Conservation (phyloP, 225 moss, liverwort and hornwort species). For the Physcomitrium patens region DNA sequence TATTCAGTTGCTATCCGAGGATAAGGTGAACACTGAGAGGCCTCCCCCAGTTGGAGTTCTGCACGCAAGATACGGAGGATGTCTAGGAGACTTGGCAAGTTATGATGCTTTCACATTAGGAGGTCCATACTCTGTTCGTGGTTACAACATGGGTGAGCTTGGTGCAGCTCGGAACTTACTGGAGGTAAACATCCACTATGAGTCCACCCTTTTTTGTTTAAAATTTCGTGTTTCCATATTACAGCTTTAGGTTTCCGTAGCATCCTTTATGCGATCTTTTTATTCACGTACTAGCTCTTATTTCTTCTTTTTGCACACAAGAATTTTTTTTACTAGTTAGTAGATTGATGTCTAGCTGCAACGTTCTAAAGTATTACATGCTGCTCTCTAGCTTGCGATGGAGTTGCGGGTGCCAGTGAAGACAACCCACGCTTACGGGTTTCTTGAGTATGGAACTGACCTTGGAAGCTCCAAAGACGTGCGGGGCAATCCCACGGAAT, state of each 20-base stretch:
- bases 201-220: not conserved
- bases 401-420: constrained; percentile 75
- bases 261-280: not conserved
- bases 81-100: constrained; percentile 86
- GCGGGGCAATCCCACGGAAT: constrained; percentile 88
- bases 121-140: constrained; percentile 87
- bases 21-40: constrained; percentile 56
- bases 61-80: constrained; percentile 85
- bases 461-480: constrained; percentile 94
- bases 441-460: constrained; percentile 81
- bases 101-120: constrained; percentile 91
- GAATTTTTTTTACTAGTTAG: too few species aligned
- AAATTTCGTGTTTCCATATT: not conserved
- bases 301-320: not conserved
- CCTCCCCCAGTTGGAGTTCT: constrained; percentile 81
- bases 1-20: constrained; percentile 77
- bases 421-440: constrained; percentile 77
- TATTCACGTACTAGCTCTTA: not conserved
- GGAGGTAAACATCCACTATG: constrained; percentile 35
- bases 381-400: constrained; percentile 65
- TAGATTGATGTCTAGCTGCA: not conserved
- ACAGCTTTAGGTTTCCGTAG: not conserved
- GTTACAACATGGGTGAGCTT: constrained; percentile 90
- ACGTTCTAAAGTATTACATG: not conserved
- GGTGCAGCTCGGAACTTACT: constrained; percentile 79